Evolutionary conservation across 2,329 filamentous ascomycete species (phyloP).

Genomic region (Ilyonectria sp.): DNA sequence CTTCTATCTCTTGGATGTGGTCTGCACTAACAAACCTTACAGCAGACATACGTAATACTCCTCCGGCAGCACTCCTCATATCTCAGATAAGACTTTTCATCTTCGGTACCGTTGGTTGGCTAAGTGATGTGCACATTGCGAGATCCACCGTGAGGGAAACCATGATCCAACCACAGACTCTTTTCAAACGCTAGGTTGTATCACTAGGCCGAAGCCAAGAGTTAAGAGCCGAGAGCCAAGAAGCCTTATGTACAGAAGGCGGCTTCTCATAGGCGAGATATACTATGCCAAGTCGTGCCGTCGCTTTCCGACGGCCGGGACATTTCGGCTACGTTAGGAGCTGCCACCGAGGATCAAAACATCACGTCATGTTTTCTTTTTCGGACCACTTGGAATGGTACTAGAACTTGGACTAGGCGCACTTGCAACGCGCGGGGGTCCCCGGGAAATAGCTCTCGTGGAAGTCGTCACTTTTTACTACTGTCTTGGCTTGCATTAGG

Average conservation of each 20-base stretch:
- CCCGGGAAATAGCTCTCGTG: neutral
- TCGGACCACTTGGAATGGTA: neutral
- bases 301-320: neutral
- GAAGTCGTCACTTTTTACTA: neutral
- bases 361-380: slow-evolving; percentile 10
- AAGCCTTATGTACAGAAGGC: neutral
- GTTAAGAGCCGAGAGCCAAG: slow-evolving; percentile 7
- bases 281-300: neutral
- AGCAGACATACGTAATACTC: neutral
- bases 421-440: neutral
- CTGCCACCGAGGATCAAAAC: neutral
- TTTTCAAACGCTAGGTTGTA: neutral
- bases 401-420: neutral
- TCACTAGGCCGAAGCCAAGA: neutral
- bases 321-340: neutral
- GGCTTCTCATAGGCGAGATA: neutral
- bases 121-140: neutral
- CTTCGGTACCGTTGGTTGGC: neutral
- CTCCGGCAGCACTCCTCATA: neutral
- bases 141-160: neutral
- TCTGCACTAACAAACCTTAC: no score
- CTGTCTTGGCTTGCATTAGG: slow-evolving; percentile 10
- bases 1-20: no score
- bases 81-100: neutral
- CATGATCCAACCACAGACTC: neutral